Conservation (phyloP, 106 monocot genomes). For the Allium sativum region DNA sequence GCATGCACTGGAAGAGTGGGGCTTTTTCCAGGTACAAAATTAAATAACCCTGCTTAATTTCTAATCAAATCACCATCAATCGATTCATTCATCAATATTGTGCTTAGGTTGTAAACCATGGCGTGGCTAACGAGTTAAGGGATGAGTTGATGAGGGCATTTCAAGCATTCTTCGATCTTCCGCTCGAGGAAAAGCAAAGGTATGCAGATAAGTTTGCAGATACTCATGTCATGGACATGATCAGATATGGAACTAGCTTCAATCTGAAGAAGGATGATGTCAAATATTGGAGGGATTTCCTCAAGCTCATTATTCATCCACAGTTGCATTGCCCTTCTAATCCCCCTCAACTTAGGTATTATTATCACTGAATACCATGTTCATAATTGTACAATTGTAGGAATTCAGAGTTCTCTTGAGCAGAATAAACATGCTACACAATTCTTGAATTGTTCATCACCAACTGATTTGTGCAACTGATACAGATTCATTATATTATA, state of each 20-base stretch:
- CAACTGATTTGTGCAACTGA: too few relatives aligned
- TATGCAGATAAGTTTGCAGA: conserved; percentile 21
- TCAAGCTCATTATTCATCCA: conserved; percentile 53
- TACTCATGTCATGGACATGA: conserved; percentile 34
- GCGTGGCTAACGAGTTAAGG: conserved; percentile 17
- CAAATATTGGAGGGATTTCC: conserved; percentile 54
- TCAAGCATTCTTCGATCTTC: conserved; percentile 17
- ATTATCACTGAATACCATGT: too few relatives aligned
- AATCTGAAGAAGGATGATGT: conserved; percentile 42
- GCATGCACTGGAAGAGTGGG: conserved; percentile 60
- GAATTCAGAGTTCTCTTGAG: too few relatives aligned
- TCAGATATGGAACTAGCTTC: conserved; percentile 69
- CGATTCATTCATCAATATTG: not conserved
- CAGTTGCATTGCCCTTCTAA: conserved; percentile 36
- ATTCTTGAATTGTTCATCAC: too few relatives aligned
- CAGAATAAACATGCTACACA: too few relatives aligned
- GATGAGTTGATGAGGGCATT: conserved; percentile 6
- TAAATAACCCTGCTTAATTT: not conserved
- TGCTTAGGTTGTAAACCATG: conserved; percentile 39
- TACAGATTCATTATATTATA: too few relatives aligned
- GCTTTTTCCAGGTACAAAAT: conserved; percentile 57
- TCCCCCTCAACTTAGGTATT: conserved; percentile 39
- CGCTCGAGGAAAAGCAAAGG: conserved; percentile 46
- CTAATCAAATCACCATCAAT: not conserved
- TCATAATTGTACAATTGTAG: too few relatives aligned